Evolutionary conservation across 352 stramenopile genomes (phyloP), one percentile per base, ranked within the genome.

Genomic region (Globisporangium okanoganense): DNA sequence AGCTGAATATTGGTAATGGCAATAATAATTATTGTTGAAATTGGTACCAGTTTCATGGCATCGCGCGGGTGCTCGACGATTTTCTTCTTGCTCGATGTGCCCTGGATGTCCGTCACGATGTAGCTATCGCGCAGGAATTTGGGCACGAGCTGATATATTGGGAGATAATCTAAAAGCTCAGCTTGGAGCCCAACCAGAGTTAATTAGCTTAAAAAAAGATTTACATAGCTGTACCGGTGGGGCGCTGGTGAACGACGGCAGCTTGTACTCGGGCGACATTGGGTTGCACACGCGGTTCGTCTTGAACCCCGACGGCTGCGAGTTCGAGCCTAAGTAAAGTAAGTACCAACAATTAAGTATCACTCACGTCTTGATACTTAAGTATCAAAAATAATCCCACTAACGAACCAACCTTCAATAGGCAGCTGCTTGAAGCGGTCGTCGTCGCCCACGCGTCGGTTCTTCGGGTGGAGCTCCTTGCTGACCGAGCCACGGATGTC

Each of bases 41-140:
- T 20, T 5, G 31, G 61, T 61, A 82, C 69, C 59, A 88, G 53
- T 27, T 73, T 75, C 51, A 82, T 62, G 7, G 67, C 67, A n/a
- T 82, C 72, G 36, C 76, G 71, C 18, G 78, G 78, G 25, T 88
- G 74, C 12, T 62, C 49, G 22, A 85, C 71, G 38, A 76, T 58
- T 13, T 70, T 78, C 6, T 61, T 61, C 44, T 77, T 81, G 58
- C 71, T 77, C 13, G 55, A 75, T 16, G 82, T 88, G 48, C 82
- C 82, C 16, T 86, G 78, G 43, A 92, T 92, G 61, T 92, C 79
- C 24, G 62, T 73, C 43, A 90, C 79, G 57, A 86, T 76, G 65
- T 88, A 90, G 69, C 78, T 88, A 56, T 92, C 80, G 13, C 82
- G 80, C 20, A 92, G 58, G 53, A 92, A 92, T 47, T 81, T 82